Base-by-base conservation (phyloP, 23 red algal genomes). In the Gracilaria caudata region DNA sequence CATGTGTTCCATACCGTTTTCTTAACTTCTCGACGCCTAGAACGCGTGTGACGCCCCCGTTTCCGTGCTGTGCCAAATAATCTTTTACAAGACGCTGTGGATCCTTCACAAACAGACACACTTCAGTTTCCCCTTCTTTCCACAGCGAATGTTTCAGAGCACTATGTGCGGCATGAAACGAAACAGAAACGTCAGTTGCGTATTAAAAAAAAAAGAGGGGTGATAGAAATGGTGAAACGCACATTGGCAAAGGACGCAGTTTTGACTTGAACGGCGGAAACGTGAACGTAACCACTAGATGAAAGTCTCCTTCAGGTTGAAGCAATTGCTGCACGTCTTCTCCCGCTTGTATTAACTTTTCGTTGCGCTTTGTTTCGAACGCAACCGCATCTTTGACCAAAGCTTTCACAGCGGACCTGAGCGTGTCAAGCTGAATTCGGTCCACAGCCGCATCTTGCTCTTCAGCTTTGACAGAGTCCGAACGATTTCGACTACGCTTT, bases 91-190 rank as follows among this genome's bases (percentile, higher is more conserved):
- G 45, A 13, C 84, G 45, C 37, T 98, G 84, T 25, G 90, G 89
- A 59, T 98, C 95, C 60, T 98, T 98, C 4, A 94, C 90, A 64
- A 98, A 84, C 47, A 98, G 82, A 63, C 90, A 94, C 14, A 98
- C 84, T 25, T 98, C 90, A 32, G 54, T 46, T 21, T 80, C 70
- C 9, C 83, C 84, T 25, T 80, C 58, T 20, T 37, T 88, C 29
- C 49, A 79, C 51, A 93, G 23, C 8, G 80, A 53, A 60, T 91
- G 75, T 76, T 91, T 91, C 5, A 83, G 46, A 84, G 58, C 39
- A 43, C 41, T 65, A 9, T 45, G 28, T 6, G 4, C 47, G 28
- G 4, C n/a, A n/a, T n/a, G n/a, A n/a, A n/a, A n/a, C n/a, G n/a
- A 60, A 56, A 9, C 7, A 39, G 55, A 61, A 61, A 35, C 4